Conservation (phyloP, 2,329 filamentous ascomycete species). For the Fusarium sp. region DNA sequence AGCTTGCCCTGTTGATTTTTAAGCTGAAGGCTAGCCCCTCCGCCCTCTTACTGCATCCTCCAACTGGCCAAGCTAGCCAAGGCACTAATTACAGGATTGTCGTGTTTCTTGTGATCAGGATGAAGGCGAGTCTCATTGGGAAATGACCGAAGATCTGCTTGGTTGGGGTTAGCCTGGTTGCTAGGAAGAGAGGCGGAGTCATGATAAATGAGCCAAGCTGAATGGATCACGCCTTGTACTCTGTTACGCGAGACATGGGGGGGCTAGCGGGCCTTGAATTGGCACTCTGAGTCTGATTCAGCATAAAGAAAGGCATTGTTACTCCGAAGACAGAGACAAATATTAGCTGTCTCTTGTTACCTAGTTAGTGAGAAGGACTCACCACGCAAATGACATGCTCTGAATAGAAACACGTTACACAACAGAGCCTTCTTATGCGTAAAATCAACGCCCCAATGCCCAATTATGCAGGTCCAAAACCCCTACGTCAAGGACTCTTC, state of each 20-base stretch:
- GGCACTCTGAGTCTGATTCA: not conserved
- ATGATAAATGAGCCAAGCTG: constrained; percentile 7
- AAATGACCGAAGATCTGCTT: not conserved
- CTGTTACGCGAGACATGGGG: constrained; percentile 12
- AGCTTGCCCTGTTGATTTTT: not conserved
- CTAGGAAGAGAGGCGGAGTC: constrained; percentile 12
- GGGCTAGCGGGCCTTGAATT: not conserved
- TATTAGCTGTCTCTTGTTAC: not conserved
- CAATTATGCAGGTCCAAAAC: constrained; percentile 13
- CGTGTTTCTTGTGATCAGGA: constrained; percentile 13
- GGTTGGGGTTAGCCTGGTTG: not conserved
- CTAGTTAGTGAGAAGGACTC: not conserved
- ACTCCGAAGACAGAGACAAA: not conserved
- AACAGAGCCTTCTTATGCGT: not conserved
- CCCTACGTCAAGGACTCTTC: constrained; percentile 17
- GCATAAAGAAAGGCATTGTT: not conserved
- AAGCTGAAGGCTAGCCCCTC: constrained; percentile 1
- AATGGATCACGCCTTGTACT: constrained; percentile 10
- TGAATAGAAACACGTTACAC: not conserved
- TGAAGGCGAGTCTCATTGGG: not conserved
- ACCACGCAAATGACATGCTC: not conserved
- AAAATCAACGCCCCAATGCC: not conserved
- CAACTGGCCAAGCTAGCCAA: not conserved
- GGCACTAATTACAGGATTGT: constrained; percentile 2
- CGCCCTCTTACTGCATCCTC: not conserved